Evolutionary conservation across 2,329 filamentous ascomycete genomes (phyloP), one percentile per base, ranked within the genome.

Genomic region (Colletotrichum australisinense): DNA sequence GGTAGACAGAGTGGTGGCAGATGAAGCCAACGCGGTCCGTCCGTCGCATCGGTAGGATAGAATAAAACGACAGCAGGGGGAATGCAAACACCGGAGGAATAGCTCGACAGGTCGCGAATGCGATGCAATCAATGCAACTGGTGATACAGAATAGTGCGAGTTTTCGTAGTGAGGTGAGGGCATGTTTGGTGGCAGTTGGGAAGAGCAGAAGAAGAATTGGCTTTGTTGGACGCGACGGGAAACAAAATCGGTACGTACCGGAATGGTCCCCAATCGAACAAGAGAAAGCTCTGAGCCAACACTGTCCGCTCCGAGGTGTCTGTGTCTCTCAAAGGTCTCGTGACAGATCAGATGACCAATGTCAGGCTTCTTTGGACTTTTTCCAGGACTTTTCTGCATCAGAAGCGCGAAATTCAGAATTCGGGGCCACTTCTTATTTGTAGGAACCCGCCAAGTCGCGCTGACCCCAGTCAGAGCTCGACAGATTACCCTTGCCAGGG

Each of bases 391-490:
- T 74, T 74, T 63, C 38, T 53, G 69, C 63, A 73, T 68, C 38
- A 73, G 71, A 75, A 53, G 58, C 81, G 79, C 81, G 79, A 82
- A 80, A 78, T 79, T 80, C 77, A 79, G 79, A 79, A 78, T 79
- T 81, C 78, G 82, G 82, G 82, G 81, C 80, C 78, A 78, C 80
- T 81, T 83, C 80, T 82, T 84, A 84, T 84, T 84, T 84, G 83
- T 85, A 84, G 80, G 79, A 82, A 78, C 80, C 79, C 57, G 69
- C 64, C 72, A 72, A 68, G 68, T 74, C 58, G 72, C 63, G 72
- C 52, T 72, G 58, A 59, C 63, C 72, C 69, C 56, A 53, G 68
- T 64, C 70, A 38, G 52, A 38, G 53, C 58, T 72, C 46, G 68
- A 74, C 72, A 30, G 49, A 68, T 46, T 26, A 73, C 63, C 69